These are phyloP conservation scores for Ilyonectria sp. DNA, from an alignment of 2,329 filamentous ascomycete genomes.

Conservation along the genomic window DNA sequence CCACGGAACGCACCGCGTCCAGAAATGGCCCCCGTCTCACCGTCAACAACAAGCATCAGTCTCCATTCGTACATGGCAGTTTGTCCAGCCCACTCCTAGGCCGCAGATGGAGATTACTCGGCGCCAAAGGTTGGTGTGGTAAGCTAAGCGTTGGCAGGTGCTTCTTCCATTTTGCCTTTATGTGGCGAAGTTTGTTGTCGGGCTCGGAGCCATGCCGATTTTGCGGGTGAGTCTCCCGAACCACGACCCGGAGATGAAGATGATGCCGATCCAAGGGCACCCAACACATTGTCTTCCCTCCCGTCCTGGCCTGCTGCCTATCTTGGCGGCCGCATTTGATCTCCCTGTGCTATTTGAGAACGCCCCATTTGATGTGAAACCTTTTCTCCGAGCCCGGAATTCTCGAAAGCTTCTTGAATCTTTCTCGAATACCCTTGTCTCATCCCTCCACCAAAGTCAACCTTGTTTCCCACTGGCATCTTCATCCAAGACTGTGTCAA, in stretches of 20 bases:
- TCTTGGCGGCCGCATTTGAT: background rate
- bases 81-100: background rate
- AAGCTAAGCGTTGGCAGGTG: background rate
- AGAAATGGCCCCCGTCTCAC: background rate
- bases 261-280: background rate
- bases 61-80: background rate
- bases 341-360: background rate
- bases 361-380: conserved; percentile 10
- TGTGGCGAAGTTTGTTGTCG: conserved; percentile 12
- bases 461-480: background rate
- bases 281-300: background rate
- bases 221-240: background rate
- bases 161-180: background rate
- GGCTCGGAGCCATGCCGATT: background rate
- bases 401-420: conserved; percentile 20
- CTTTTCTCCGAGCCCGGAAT: conserved; percentile 1
- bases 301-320: background rate
- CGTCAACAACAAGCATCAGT: background rate
- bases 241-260: background rate
- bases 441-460: conserved; percentile 10
- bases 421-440: conserved; percentile 17
- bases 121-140: background rate
- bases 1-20: conserved; percentile 10
- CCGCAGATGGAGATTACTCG: background rate
- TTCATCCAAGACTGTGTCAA: background rate